phyloP scores from a whole-genome alignment of 345 rosid genomes.

The Camelina neglecta region DNA sequence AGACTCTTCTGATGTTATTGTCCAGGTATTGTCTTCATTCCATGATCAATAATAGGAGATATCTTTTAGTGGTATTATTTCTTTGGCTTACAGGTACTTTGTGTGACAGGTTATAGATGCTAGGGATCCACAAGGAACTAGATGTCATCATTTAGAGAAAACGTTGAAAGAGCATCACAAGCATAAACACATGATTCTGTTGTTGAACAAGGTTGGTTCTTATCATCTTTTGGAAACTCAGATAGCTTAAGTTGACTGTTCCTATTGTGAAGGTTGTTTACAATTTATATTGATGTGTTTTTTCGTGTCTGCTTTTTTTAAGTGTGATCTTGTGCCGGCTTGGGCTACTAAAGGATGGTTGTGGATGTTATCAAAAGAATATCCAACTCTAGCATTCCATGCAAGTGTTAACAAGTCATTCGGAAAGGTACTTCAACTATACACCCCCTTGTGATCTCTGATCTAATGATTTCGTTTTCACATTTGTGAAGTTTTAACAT shows the following conservation, averaged over 20 bases:
- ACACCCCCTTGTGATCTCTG: background rate
- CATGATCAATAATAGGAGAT: background rate
- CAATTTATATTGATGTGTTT: background rate
- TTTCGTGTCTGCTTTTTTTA: conserved; percentile 5
- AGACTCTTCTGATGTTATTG: conserved; percentile 94
- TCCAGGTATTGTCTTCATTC: conserved; percentile 61
- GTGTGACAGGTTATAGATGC: conserved; percentile 89
- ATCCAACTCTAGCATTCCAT: conserved; percentile 96
- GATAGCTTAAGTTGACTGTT: conserved; percentile 7
- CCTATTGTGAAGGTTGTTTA: background rate
- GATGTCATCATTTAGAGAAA: conserved; percentile 85
- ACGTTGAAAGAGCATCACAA: conserved; percentile 92
- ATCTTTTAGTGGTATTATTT: background rate
- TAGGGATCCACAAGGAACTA: conserved; percentile 93
- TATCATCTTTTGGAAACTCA: background rate
- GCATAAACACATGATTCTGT: conserved; percentile 88
- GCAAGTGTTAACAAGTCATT: conserved; percentile 90
- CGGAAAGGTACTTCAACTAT: conserved; percentile 69
- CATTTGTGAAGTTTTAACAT: background rate
- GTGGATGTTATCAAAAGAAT: conserved; percentile 81
- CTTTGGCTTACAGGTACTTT: conserved; percentile 7
- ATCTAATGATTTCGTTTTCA: background rate
- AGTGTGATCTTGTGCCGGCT: conserved; percentile 97
- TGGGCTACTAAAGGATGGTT: conserved; percentile 99
- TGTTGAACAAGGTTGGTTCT: conserved; percentile 79